Evolutionary conservation across 2,329 filamentous ascomycete genomes (phyloP), one percentile per base, ranked within the genome.

Genomic region (Fusarium poae): DNA sequence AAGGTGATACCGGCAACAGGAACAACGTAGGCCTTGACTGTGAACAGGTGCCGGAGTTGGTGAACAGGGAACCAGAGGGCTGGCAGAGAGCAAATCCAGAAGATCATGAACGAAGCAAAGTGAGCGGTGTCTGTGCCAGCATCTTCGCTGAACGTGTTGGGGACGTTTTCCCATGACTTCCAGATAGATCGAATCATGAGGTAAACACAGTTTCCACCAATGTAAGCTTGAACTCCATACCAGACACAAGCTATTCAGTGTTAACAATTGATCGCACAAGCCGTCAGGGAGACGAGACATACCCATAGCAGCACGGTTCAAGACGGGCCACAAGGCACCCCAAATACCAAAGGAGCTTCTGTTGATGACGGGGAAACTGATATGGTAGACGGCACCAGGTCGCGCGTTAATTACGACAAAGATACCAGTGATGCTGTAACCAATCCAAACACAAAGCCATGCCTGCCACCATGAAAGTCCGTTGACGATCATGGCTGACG

Each of bases 391-490:
- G 11, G 94, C 92, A 61, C 94, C 94, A 50, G 97, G 94, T 49
- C 93, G 89, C 68, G 92, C 93, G 8, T 92, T 97, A 68, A 90
- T 66, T 74, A 89, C 91, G 68, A 97, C 86, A 79, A 97, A 97
- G 76, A 81, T 82, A 32, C 85, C 92, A 0, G 93, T 88, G 68
- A 97, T 89, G 39, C 88, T 84, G 76, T 97, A 97, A 56, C 94
- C 94, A 29, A 94, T 81, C 90, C 93, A 95, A 43, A 97, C 92
- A 75, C 92, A 94, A n/a, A 93, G 81, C 90, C 91, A 93, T 16
- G 92, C 91, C 80, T 97, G 93, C 93, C 93, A 97, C 93, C 93
- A 97, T 10, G 92, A 92, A 23, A 97, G 83, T 15, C 93, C 92
- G 48, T 82, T 83, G 2, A 91, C 86, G 34, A 97, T 92, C 87